Base-by-base conservation (phyloP, 805 yeast species). In the Osmozyma mogii region DNA sequence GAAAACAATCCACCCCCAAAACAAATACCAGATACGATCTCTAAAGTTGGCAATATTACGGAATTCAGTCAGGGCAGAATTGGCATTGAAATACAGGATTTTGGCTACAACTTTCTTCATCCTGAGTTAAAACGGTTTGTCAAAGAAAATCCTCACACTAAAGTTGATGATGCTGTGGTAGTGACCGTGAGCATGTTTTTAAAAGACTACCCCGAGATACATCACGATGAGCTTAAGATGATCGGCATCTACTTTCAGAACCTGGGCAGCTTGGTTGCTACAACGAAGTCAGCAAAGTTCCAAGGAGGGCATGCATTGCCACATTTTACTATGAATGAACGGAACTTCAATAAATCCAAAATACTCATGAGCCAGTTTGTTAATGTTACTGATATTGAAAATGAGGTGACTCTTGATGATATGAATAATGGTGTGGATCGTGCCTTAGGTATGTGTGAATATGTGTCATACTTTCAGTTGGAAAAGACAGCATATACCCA, bases 201-300 rank as follows among this genome's bases (percentile, higher is more conserved):
- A 8, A 49, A 46, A 15, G 78, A 78, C 47, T 32, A 44, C 13
- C 54, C 56, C 3, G 83, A 78, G 37, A 45, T 56, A 6, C 65
- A 72, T 18, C 61, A 57, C 31, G 75, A 77, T 45, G 46, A 50
- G 1, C 40, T 85, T 12, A 59, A 62, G 4, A 55, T 83, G 8
- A 55, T 57, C 15, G 88, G 87, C 0, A 65, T 77, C 2, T 80
- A 79, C 48, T 84, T 78, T 45, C 77, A 80, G 37, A 64, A 68
- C 13, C 56, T 73, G 1, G 94, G 94, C 1, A 61, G 81, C 29
- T 49, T 82, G 4, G 57, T 82, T 10, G 65, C 77, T 0, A 46
- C 71, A 12, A 68, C 85, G 1, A 59, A 65, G 20, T 69, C 85
- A 17, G 83, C 82, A 5, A 80, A 78, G 48, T 76, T 76, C 49